Conservation (phyloP, 371 early-diverging fungal species). For the Mortierella sp. region DNA sequence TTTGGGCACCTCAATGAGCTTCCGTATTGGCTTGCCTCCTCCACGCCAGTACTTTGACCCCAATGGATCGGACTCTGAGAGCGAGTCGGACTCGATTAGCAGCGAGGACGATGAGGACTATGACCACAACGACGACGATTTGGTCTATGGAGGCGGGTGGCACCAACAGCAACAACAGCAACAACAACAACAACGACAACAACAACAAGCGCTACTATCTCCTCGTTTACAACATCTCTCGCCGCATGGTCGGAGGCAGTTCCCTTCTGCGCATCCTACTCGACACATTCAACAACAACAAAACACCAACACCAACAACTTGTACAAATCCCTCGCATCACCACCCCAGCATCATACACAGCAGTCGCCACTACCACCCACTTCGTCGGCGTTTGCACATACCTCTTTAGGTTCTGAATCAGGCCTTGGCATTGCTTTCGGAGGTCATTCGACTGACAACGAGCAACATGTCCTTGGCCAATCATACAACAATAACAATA, state of each 20-base stretch:
- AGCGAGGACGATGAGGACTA: slow-evolving; percentile 52
- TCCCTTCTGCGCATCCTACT: background rate
- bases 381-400: slow-evolving; percentile 39
- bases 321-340: slow-evolving; percentile 14
- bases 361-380: slow-evolving; percentile 21
- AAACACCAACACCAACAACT: background rate
- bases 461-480: slow-evolving; percentile 14
- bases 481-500: background rate
- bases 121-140: slow-evolving; percentile 41
- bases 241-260: background rate
- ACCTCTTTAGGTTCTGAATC: slow-evolving; percentile 57
- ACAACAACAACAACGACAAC: slow-evolving; percentile 35
- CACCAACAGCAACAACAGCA: slow-evolving; percentile 29
- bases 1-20: slow-evolving; percentile 46
- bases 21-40: slow-evolving; percentile 46
- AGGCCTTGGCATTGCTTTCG: slow-evolving; percentile 39
- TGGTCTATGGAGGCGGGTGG: slow-evolving; percentile 24
- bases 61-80: slow-evolving; percentile 32
- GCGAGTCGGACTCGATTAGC: slow-evolving; percentile 50
- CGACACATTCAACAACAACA: slow-evolving; percentile 20
- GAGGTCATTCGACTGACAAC: background rate
- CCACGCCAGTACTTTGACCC: slow-evolving; percentile 44
- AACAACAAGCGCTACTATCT: background rate
- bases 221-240: background rate
- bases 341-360: slow-evolving; percentile 23